A percentile compares a stretch with the other conserved stretches of the same genome.
Evolutionary conservation across 768 basidiomycete genomes (phyloP).

Genomic region (Boletus reticuloceps): DNA sequence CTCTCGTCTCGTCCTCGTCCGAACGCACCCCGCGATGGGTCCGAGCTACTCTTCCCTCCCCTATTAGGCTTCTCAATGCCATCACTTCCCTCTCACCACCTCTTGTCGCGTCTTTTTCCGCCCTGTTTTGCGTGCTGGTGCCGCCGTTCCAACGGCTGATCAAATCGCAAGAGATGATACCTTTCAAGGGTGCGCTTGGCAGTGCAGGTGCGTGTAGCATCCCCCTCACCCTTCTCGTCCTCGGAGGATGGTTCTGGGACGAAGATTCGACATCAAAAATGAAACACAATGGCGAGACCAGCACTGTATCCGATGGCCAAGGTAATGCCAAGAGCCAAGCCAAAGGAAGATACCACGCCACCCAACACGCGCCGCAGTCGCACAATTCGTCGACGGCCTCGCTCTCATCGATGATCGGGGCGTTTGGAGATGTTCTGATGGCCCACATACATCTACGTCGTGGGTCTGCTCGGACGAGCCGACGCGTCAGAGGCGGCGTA

Average conservation of each 20-base stretch:
- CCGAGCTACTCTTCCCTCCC: neutral
- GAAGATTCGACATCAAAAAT: conserved; percentile 16
- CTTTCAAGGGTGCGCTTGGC: conserved; percentile 65
- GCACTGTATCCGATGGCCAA: neutral
- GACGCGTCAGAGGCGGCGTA: neutral
- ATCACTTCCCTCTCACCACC: conserved; percentile 82
- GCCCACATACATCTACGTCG: conserved; percentile 2
- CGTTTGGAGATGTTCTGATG: conserved; percentile 16
- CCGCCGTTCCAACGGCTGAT: conserved; percentile 73
- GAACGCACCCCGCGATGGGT: conserved; percentile 5
- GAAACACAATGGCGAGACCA: neutral
- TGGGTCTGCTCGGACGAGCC: neutral
- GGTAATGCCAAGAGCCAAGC: conserved; percentile 4
- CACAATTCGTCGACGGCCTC: conserved; percentile 16
- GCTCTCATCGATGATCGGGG: conserved; percentile 19
- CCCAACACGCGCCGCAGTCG: neutral
- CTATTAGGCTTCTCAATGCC: neutral
- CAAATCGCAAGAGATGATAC: conserved; percentile 53
- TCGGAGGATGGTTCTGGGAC: conserved; percentile 87
- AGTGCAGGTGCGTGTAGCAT: conserved; percentile 76
- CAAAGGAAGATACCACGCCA: conserved; percentile 1
- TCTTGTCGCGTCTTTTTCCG: conserved; percentile 74
- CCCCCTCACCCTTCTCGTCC: conserved; percentile 85
- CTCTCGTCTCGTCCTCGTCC: neutral
- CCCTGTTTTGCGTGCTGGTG: conserved; percentile 74